phyloP scores from a whole-genome alignment of 176 grass and related monocot species.

The Paspalum notatum region DNA sequence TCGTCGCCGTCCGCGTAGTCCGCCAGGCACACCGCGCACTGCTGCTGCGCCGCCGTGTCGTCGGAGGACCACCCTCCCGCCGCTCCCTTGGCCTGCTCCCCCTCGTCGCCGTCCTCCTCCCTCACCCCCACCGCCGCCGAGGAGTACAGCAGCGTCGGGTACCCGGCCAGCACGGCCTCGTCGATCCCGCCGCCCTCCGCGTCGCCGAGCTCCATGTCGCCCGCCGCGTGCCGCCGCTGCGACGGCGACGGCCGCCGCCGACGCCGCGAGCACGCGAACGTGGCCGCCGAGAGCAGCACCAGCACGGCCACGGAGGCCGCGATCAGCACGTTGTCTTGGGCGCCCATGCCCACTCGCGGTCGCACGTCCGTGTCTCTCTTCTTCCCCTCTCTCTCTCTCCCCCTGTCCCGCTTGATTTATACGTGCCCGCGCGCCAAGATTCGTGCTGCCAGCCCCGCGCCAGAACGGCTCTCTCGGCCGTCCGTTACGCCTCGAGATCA shows the following conservation, averaged over 20 bases:
- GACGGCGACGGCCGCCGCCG: not conserved
- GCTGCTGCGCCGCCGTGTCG: constrained; percentile 28
- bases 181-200: constrained; percentile 17
- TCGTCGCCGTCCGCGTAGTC: constrained; percentile 47
- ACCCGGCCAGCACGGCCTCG: constrained; percentile 33
- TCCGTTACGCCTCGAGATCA: not conserved
- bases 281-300: not conserved
- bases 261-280: not conserved
- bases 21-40: constrained; percentile 44
- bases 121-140: not conserved
- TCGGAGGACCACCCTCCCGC: not conserved
- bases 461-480: not conserved
- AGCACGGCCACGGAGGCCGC: constrained; percentile 17
- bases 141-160: constrained; percentile 40
- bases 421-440: not conserved
- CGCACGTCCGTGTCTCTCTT: not conserved
- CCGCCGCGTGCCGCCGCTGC: constrained; percentile 5
- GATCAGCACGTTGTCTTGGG: not conserved
- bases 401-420: not conserved
- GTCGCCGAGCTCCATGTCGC: constrained; percentile 12
- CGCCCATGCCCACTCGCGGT: not conserved
- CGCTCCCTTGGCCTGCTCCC: accelerated
- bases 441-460: not conserved
- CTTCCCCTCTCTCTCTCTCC: not conserved
- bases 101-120: not conserved